phyloP scores from a whole-genome alignment of 345 rosid genomes.

The Theobroma cacao region DNA sequence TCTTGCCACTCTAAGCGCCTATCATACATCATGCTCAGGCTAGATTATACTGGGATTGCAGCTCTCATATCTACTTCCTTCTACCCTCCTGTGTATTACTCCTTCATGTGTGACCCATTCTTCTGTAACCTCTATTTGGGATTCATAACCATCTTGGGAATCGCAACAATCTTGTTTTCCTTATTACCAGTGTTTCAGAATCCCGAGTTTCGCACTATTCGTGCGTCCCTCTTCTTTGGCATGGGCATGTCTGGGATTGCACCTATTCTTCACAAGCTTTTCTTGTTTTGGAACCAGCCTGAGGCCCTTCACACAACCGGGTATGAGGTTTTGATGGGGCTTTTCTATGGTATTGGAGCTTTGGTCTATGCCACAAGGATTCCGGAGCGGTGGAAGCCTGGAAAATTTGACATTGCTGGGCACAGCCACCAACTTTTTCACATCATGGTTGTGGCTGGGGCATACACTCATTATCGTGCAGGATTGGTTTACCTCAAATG shows the following conservation, averaged over 20 bases:
- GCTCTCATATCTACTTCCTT: constrained; percentile 88
- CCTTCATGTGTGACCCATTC: constrained; percentile 91
- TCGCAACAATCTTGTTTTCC: constrained; percentile 60
- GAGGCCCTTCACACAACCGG: constrained; percentile 92
- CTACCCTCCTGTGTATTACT: constrained; percentile 85
- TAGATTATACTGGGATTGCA: constrained; percentile 87
- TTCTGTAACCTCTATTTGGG: constrained; percentile 88
- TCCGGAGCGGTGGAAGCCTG: constrained; percentile 95
- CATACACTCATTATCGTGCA: constrained; percentile 78
- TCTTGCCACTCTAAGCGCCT: constrained; percentile 84
- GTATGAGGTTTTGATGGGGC: constrained; percentile 84
- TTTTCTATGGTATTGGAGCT: constrained; percentile 68
- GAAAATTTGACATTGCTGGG: constrained; percentile 92
- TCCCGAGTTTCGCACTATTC: constrained; percentile 62
- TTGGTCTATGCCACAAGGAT: constrained; percentile 75
- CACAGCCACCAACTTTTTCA: constrained; percentile 96
- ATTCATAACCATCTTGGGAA: constrained; percentile 75
- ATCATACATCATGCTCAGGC: constrained; percentile 87
- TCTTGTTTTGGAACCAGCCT: constrained; percentile 75
- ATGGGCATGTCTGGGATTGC: constrained; percentile 85
- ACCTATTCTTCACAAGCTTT: constrained; percentile 76
- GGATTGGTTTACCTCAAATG: constrained; percentile 82
- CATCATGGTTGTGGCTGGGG: constrained; percentile 81
- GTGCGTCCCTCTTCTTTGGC: constrained; percentile 74
- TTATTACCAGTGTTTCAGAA: constrained; percentile 80